Conservation (phyloP, 2,329 filamentous ascomycete species). For the Colletotrichum paranaense region DNA sequence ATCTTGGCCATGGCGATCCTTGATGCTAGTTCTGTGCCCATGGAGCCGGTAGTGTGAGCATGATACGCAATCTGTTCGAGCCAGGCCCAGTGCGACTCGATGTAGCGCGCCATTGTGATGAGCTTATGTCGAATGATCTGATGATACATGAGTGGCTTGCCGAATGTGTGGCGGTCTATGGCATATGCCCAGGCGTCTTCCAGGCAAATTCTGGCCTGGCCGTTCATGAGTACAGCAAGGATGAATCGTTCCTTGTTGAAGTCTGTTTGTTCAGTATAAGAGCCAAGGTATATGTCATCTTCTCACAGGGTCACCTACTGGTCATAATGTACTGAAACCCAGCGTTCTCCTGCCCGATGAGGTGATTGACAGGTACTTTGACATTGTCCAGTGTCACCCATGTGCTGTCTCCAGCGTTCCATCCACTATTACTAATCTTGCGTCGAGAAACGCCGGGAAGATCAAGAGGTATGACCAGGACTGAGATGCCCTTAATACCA, state of each 20-base stretch:
- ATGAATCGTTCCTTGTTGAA: constrained; percentile 70
- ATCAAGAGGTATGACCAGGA: constrained; percentile 66
- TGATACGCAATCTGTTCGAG: constrained; percentile 70
- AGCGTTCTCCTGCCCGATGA: constrained; percentile 64
- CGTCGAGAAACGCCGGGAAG: constrained; percentile 60
- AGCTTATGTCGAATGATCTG: constrained; percentile 71
- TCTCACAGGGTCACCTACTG: background rate
- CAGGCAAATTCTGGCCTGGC: constrained; percentile 66
- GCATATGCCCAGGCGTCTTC: constrained; percentile 65
- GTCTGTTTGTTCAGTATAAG: constrained; percentile 43
- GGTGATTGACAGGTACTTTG: constrained; percentile 62
- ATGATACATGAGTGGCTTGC: constrained; percentile 65
- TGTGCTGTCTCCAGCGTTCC: constrained; percentile 70
- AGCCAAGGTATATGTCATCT: background rate
- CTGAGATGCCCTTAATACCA: constrained; percentile 64
- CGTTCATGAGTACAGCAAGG: constrained; percentile 66
- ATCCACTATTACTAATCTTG: constrained; percentile 68
- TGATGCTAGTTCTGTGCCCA: constrained; percentile 43
- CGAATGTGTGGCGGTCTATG: constrained; percentile 65
- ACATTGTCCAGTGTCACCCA: constrained; percentile 69
- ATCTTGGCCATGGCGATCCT: constrained; percentile 54
- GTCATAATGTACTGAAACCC: constrained; percentile 70
- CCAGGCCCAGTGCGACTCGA: constrained; percentile 71
- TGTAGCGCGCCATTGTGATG: constrained; percentile 65
- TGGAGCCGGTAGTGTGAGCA: constrained; percentile 46